These are phyloP conservation scores for Cercospora beticola DNA, from an alignment of 2,329 filamentous ascomycete species.

Conservation along the genomic window DNA sequence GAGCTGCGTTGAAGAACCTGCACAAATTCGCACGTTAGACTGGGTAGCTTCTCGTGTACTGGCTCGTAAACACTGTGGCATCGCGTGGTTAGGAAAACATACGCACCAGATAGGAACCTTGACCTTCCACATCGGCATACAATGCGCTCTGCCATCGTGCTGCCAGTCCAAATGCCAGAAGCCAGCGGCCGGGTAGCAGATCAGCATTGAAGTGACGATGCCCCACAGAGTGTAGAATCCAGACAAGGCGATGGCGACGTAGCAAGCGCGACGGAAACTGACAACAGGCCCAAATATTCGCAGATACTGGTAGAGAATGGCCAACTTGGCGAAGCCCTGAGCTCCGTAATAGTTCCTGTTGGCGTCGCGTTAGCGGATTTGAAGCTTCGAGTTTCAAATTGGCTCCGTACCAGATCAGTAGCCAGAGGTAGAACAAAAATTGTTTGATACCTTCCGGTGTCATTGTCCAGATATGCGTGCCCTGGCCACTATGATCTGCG, in stretches of 20 bases:
- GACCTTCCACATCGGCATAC: conserved; percentile 7
- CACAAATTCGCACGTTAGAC: neutral
- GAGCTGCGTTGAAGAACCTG: conserved; percentile 6
- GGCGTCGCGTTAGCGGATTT: neutral
- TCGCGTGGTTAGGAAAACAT: neutral
- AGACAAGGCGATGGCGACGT: conserved; percentile 2
- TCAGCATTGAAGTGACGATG: conserved; percentile 13
- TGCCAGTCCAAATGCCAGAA: conserved; percentile 15
- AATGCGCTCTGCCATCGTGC: neutral
- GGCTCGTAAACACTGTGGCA: neutral
- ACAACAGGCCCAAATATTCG: conserved; percentile 12
- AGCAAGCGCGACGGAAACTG: conserved; percentile 14
- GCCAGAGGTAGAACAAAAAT: conserved; percentile 2
- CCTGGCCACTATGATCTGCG: neutral
- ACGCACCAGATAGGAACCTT: conserved; percentile 4
- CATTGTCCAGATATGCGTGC: conserved; percentile 1
- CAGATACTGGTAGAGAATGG: conserved; percentile 13
- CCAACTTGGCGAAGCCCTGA: conserved; percentile 15
- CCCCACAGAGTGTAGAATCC: conserved; percentile 16
- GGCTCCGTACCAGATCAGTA: neutral
- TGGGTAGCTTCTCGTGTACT: too few relatives aligned
- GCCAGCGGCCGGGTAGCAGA: conserved; percentile 9
- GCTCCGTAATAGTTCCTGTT: conserved; percentile 12
- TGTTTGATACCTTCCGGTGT: neutral
- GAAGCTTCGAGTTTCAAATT: neutral